A percentile compares a stretch with the other conserved stretches of the same genome.
Evolutionary conservation across 768 basidiomycete genomes (phyloP).

Genomic region (Auriscalpium orientale): DNA sequence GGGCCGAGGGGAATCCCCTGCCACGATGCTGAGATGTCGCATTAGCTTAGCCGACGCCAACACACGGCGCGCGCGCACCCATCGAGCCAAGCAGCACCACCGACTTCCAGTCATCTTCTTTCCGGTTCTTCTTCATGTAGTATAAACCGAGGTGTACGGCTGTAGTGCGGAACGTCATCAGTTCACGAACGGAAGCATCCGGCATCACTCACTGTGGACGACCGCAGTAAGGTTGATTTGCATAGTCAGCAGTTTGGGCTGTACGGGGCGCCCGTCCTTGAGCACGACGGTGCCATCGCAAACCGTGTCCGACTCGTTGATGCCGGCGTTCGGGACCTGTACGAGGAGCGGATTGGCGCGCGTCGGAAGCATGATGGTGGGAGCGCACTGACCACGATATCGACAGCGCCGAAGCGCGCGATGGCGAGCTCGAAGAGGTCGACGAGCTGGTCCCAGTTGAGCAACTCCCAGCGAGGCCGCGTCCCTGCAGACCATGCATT

Average conservation of each 20-base stretch:
- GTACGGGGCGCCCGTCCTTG: conserved; percentile 33
- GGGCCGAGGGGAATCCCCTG: conserved; percentile 33
- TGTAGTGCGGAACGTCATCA: conserved; percentile 10
- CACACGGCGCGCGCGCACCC: conserved; percentile 24
- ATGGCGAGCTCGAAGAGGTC: conserved; percentile 44
- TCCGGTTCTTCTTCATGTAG: conserved; percentile 35
- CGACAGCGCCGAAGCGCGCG: conserved; percentile 38
- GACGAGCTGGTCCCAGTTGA: conserved; percentile 45
- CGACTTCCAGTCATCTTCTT: conserved; percentile 35
- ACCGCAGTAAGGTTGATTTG: conserved; percentile 44
- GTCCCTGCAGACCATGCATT: conserved; percentile 22
- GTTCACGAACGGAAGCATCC: too few species aligned
- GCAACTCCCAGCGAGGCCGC: conserved; percentile 35
- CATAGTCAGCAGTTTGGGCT: conserved; percentile 37
- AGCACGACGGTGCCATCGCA: conserved; percentile 7
- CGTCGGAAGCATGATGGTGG: neutral
- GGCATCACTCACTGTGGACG: conserved; percentile 36
- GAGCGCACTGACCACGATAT: conserved; percentile 38
- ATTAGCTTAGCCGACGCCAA: neutral
- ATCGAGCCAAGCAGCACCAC: conserved; percentile 49
- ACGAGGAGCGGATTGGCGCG: neutral
- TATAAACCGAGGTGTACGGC: conserved; percentile 45
- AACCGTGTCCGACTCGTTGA: conserved; percentile 27
- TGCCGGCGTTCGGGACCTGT: conserved; percentile 45
- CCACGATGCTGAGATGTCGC: conserved; percentile 38